Evolutionary conservation across 1,284 basidiomycete genomes (phyloP).

Genomic region (Papiliotrema laurentii): DNA sequence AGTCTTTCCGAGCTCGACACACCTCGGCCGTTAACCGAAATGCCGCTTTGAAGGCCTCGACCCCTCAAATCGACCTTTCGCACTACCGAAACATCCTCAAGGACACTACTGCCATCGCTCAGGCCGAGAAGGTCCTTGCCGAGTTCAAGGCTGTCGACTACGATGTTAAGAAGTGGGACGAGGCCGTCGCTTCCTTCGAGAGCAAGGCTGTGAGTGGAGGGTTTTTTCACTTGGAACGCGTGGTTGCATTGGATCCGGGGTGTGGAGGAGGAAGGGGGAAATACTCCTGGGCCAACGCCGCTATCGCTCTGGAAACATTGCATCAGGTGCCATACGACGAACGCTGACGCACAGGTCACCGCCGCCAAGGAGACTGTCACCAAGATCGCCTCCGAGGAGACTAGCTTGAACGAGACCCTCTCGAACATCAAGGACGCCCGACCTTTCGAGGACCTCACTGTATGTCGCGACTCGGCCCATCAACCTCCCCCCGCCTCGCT

Average conservation of each 20-base stretch:
- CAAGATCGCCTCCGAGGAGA: slow-evolving; percentile 90
- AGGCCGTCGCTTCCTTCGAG: slow-evolving; percentile 97
- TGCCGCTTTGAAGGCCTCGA: slow-evolving; percentile 63
- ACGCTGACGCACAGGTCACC: slow-evolving; percentile 58
- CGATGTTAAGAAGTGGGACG: slow-evolving; percentile 84
- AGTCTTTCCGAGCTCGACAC: slow-evolving; percentile 95
- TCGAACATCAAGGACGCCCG: slow-evolving; percentile 97
- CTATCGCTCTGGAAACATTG: no score
- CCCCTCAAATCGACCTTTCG: slow-evolving; percentile 66
- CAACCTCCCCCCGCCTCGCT: not conserved
- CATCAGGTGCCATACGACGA: no score
- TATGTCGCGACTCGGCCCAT: slow-evolving; percentile 47
- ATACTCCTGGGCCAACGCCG: no score
- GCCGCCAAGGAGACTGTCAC: slow-evolving; percentile 86
- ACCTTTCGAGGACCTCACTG: slow-evolving; percentile 95
- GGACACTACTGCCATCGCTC: slow-evolving; percentile 87
- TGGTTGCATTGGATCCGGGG: no score
- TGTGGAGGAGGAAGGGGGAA: no score
- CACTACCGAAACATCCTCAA: slow-evolving; percentile 89
- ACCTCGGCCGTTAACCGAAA: slow-evolving; percentile 77
- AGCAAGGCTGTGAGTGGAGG: slow-evolving; percentile 86
- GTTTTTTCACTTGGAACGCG: no score
- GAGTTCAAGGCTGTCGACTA: slow-evolving; percentile 97
- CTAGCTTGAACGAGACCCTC: slow-evolving; percentile 87
- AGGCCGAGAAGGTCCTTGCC: slow-evolving; percentile 84